Conservation (phyloP, 768 basidiomycete species). For the Grammothele lineata region DNA sequence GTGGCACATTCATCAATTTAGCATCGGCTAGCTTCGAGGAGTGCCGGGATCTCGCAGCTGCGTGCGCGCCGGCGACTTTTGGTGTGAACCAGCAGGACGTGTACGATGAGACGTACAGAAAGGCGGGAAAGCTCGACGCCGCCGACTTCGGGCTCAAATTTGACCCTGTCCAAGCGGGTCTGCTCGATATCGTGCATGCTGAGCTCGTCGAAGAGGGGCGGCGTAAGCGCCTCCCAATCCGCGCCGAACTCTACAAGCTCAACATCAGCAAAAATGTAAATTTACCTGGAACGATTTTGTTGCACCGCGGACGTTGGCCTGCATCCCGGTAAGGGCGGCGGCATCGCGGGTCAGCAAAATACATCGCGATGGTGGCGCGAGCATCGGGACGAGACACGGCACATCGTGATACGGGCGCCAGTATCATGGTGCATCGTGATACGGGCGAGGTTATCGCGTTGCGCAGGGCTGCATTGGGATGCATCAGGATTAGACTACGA, state of each 20-base stretch:
- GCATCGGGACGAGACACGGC: too few species aligned
- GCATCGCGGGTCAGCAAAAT: too few species aligned
- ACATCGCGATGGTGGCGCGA: too few species aligned
- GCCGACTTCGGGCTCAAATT: conserved; percentile 32
- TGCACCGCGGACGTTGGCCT: too few species aligned
- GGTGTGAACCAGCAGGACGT: conserved; percentile 35
- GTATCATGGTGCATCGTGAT: too few species aligned
- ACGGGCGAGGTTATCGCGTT: too few species aligned
- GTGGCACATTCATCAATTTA: conserved; percentile 12
- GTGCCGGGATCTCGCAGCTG: conserved; percentile 25
- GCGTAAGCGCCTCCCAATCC: not conserved
- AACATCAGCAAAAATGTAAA: conserved; percentile 3
- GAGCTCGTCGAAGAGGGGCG: conserved; percentile 21
- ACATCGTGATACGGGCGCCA: too few species aligned
- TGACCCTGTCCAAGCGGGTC: conserved; percentile 22
- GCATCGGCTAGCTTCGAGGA: conserved; percentile 5
- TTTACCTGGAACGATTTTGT: too few species aligned
- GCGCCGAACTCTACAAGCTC: conserved; percentile 7
- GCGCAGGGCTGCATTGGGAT: too few species aligned
- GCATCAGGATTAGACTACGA: too few species aligned
- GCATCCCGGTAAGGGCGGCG: too few species aligned
- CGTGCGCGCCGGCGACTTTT: conserved; percentile 40
- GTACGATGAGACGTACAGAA: conserved; percentile 41
- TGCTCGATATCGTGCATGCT: conserved; percentile 24
- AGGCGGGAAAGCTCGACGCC: conserved; percentile 39